Evolutionary conservation across 2,329 filamentous ascomycete species (phyloP).

Genomic region (Sclerotinia glacialis): DNA sequence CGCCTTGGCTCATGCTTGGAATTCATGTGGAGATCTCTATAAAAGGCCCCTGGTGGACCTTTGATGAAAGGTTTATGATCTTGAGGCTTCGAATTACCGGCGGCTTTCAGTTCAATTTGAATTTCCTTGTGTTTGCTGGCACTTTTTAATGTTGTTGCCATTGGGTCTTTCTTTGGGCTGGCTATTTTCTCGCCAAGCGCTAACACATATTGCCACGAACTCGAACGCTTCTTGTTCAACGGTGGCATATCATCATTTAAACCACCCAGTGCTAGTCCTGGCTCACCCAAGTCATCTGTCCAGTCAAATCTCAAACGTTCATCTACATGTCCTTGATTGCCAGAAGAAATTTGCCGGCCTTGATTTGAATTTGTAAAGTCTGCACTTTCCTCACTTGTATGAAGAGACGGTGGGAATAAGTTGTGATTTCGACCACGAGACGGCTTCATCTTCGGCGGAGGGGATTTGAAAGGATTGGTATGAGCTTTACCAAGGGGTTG

Average conservation of each 20-base stretch:
- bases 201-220: constrained; percentile 28
- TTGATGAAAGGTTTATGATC: constrained; percentile 27
- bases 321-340: constrained; percentile 1
- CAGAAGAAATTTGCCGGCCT: constrained; percentile 9
- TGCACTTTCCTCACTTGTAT: constrained; percentile 23
- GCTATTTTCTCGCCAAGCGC: constrained; percentile 23
- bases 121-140: background rate
- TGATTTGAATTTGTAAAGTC: constrained; percentile 18
- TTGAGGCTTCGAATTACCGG: background rate
- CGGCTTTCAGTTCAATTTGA: background rate
- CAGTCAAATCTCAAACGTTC: constrained; percentile 24
- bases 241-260: background rate
- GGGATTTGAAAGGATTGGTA: constrained; percentile 34
- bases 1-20: constrained; percentile 24
- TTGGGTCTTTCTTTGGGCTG: background rate
- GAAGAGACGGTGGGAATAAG: constrained; percentile 21
- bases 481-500: constrained; percentile 31
- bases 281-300: constrained; percentile 28
- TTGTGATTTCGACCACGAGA: constrained; percentile 12
- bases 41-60: constrained; percentile 34
- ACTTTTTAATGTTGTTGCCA: background rate
- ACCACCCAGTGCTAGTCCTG: constrained; percentile 23
- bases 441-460: constrained; percentile 31
- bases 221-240: constrained; percentile 23
- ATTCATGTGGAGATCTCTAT: constrained; percentile 29